Evolutionary conservation across 2,329 filamentous ascomycete species (phyloP), one percentile per base, ranked within the genome.

Genomic region (Pseudogymnoascus sp.): DNA sequence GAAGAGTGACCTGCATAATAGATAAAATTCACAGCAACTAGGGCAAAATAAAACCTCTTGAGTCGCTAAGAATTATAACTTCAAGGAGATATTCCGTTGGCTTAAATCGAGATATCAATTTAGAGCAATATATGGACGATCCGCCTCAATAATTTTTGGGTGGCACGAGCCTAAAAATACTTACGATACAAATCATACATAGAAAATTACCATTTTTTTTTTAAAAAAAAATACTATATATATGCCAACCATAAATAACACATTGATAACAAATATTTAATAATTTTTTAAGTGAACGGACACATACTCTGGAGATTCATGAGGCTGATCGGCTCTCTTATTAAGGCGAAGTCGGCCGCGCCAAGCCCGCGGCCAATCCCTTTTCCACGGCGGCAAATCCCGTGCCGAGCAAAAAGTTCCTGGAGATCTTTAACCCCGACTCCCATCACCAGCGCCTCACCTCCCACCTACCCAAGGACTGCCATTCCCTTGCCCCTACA

Each of bases 331-430:
- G 49, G 49, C 16, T 21, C 49, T 23, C 10, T 4, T 7, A 2
- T 8, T 12, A 19, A 12, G 49, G 49, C 49, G 49, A 55, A n/a
- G 49, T 33, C 49, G 29, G 49, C 49, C 45, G 29, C 49, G 49
- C 49, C 49, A 55, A 55, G 49, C 49, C 45, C 49, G 49, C 1
- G 29, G 26, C 12, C 49, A 33, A 55, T 55, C 58, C 58, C 58
- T 38, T 60, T 38, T 31, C 23, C 58, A 31, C 33, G 11, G 58
- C 58, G 58, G 58, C 58, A 60, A 60, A 60, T 41, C 23, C 58
- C 58, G 58, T 60, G 58, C 58, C 58, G 58, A 60, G 37, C 19
- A 60, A 60, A 60, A 60, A 39, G 58, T 60, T 60, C 58, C 58
- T 41, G 58, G 33, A 60, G 33, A 41, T 41, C 37, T 60, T 60